Conservation (phyloP, 305 asterid genomes). For the Coffea humblotiana region DNA sequence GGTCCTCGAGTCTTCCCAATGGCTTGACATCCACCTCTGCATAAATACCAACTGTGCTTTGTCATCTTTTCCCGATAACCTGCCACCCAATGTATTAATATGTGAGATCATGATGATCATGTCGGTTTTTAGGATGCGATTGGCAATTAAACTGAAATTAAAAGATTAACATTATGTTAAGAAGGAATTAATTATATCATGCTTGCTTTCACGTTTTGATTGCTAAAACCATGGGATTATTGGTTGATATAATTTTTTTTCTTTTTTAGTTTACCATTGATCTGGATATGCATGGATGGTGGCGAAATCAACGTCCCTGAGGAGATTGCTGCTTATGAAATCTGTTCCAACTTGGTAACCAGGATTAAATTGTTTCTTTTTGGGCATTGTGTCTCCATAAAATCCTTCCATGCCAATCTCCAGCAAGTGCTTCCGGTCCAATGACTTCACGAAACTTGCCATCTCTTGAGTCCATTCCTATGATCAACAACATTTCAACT, state of each 20-base stretch:
- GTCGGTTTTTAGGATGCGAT: no score
- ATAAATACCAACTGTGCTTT: conserved; percentile 57
- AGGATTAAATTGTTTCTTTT: conserved; percentile 55
- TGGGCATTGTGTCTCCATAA: conserved; percentile 66
- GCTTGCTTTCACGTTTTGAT: neutral
- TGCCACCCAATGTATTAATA: conserved; percentile 7
- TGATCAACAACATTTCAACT: neutral
- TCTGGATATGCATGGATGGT: conserved; percentile 80
- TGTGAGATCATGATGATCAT: no score
- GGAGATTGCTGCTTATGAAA: conserved; percentile 56
- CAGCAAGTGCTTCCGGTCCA: conserved; percentile 57
- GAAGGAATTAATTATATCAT: no score
- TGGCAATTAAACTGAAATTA: no score
- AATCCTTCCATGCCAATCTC: conserved; percentile 87
- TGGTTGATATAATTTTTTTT: no score
- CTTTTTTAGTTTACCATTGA: conserved; percentile 25
- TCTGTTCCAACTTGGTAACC: conserved; percentile 83
- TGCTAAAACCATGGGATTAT: neutral
- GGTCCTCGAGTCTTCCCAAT: conserved; percentile 52
- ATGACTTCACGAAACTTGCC: conserved; percentile 62
- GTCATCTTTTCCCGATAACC: conserved; percentile 54
- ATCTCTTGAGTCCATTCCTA: conserved; percentile 79
- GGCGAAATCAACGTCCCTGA: conserved; percentile 60
- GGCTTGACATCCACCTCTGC: conserved; percentile 69
- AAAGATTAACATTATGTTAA: no score